These are phyloP conservation scores for Backusella circina DNA, from an alignment of 192 early-diverging fungal species.

Conservation along the genomic window DNA sequence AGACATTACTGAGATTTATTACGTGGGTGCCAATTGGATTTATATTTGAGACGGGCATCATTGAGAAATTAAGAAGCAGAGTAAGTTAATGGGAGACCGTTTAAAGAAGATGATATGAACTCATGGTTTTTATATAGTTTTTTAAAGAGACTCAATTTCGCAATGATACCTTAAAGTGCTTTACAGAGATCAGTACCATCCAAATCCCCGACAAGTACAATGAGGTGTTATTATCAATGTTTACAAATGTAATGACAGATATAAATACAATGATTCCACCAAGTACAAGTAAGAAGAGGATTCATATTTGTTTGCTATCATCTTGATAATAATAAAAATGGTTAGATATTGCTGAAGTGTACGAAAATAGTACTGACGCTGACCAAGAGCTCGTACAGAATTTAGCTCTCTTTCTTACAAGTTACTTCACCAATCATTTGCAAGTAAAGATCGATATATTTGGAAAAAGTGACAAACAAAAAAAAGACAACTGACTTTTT, in stretches of 20 bases:
- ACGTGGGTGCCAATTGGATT: slow-evolving; percentile 99
- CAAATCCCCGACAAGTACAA: slow-evolving; percentile 76
- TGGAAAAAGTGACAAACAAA: neutral
- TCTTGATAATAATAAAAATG: neutral
- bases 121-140: neutral
- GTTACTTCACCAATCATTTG: slow-evolving; percentile 80
- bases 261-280: slow-evolving; percentile 69
- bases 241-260: slow-evolving; percentile 72
- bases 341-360: slow-evolving; percentile 71
- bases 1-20: slow-evolving; percentile 91
- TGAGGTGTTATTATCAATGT: slow-evolving; percentile 84
- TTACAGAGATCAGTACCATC: slow-evolving; percentile 93
- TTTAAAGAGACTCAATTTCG: slow-evolving; percentile 34
- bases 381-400: slow-evolving; percentile 98
- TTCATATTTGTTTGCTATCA: no score
- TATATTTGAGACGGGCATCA: slow-evolving; percentile 94
- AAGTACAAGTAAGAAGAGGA: slow-evolving; percentile 39
- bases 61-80: slow-evolving; percentile 75
- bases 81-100: slow-evolving; percentile 50
- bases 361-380: slow-evolving; percentile 79
- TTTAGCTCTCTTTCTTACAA: slow-evolving; percentile 87
- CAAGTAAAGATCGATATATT: slow-evolving; percentile 48
- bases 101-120: no score
- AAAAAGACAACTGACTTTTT: neutral
- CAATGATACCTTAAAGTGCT: slow-evolving; percentile 92